Conservation (phyloP, 164 flowering plant genomes). For the Macadamia integrifolia region DNA sequence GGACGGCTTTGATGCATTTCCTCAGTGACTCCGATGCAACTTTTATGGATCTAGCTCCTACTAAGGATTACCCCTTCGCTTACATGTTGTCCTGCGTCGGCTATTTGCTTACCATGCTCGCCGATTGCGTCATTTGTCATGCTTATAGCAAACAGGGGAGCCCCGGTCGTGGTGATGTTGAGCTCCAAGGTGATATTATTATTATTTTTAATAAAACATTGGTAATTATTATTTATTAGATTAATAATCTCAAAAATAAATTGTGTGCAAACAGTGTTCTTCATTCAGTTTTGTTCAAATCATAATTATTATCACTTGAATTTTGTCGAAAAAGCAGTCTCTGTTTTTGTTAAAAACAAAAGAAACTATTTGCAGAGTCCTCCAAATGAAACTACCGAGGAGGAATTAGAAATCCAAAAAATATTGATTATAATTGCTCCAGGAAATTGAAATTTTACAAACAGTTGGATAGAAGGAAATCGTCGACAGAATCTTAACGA, state of each 20-base stretch:
- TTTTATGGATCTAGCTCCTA: conserved; percentile 44
- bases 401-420: no score
- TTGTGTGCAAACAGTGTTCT: background rate
- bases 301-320: no score
- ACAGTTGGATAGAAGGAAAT: no score
- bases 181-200: conserved; percentile 35
- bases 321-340: no score
- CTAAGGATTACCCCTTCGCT: conserved; percentile 54
- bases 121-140: conserved; percentile 45
- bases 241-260: background rate
- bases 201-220: background rate
- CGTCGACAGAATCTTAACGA: no score
- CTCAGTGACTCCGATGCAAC: conserved; percentile 58
- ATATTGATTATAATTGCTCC: no score
- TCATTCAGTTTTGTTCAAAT: no score
- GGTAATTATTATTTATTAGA: background rate
- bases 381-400: no score
- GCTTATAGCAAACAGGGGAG: conserved; percentile 23
- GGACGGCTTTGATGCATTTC: conserved; percentile 74
- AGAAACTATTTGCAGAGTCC: no score
- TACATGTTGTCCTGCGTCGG: conserved; percentile 67
- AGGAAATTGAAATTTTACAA: no score
- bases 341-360: no score
- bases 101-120: conserved; percentile 61
- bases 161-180: conserved; percentile 19